Evolutionary conservation across 2,329 filamentous ascomycete species (phyloP), one percentile per base, ranked within the genome.

Genomic region (Penicillium sp.): DNA sequence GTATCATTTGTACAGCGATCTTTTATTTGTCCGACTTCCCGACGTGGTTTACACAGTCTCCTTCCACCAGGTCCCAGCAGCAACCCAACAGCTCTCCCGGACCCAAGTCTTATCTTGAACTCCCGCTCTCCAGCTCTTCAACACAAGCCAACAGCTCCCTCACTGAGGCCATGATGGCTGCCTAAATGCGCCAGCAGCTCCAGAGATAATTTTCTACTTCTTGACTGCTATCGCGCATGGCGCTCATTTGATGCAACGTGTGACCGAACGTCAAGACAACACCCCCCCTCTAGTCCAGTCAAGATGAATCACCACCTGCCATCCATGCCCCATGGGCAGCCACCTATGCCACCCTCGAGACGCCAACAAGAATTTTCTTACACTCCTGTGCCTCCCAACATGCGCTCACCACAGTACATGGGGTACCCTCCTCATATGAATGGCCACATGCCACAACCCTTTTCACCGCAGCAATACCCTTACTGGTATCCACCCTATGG

Each of bases 381-480:
- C 61, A 66, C 71, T 18, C 63, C 71, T 11, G 71, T 67, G 7
- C 74, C 73, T 47, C 77, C 79, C 30, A 81, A 79, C 61, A 80
- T 85, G 72, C 76, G 76, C 54, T 78, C 82, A 53, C 81, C 82
- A 58, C 83, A 82, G 45, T 84, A 88, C 65, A 85, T 84, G 78
- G 66, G 72, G 63, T 74, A 76, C 62, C 79, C 69, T 81, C 84
- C 53, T 75, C 86, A 58, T 79, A 84, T 74, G 80, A 84, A 67
- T 75, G 81, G 67, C 74, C 83, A 68, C 67, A 74, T 65, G 65
- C 75, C 66, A 70, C 78, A 69, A 68, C 61, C 67, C 47, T 78
- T 67, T 67, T 73, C 61, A 66, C 77, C 61, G 61, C 75, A 72
- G 68, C 79, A 71, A 61, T 79, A 76, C 58, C 67, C 62, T 63